Conservation (phyloP, 495 filamentous ascomycete species). For the Amphirosellinia nigrospora region DNA sequence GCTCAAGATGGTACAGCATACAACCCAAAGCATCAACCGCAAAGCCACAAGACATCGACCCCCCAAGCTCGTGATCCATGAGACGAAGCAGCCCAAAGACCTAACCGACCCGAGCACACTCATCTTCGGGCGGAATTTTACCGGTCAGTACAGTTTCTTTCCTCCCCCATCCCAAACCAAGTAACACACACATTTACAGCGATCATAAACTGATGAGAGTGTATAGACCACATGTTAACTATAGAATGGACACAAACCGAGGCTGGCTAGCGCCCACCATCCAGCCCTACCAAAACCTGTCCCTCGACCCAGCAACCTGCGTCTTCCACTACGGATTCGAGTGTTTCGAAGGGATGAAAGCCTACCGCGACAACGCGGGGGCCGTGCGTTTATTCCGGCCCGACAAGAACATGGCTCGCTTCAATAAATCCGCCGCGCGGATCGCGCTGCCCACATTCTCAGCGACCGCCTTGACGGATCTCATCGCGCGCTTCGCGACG, state of each 20-base stretch:
- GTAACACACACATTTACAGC: background rate
- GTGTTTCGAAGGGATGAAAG: slow-evolving; percentile 99
- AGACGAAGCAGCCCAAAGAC: slow-evolving; percentile 76
- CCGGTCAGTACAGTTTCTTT: slow-evolving; percentile 60
- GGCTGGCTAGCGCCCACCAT: slow-evolving; percentile 82
- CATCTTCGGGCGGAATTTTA: slow-evolving; percentile 87
- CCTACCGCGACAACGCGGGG: slow-evolving; percentile 81
- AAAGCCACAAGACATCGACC: slow-evolving; percentile 66
- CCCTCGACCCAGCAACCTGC: slow-evolving; percentile 92
- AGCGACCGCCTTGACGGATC: slow-evolving; percentile 69
- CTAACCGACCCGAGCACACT: slow-evolving; percentile 76
- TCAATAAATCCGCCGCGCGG: slow-evolving; percentile 86
- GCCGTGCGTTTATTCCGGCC: slow-evolving; percentile 89
- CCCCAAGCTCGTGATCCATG: slow-evolving; percentile 74
- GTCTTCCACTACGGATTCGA: slow-evolving; percentile 99
- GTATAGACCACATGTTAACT: slow-evolving; percentile 90
- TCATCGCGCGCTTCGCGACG: slow-evolving; percentile 79
- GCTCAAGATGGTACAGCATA: slow-evolving; percentile 61
- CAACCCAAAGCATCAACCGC: slow-evolving; percentile 57
- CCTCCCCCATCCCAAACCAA: background rate
- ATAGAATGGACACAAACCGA: slow-evolving; percentile 87
- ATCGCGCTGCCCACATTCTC: slow-evolving; percentile 91
- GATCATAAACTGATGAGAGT: background rate
- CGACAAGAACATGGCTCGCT: slow-evolving; percentile 90
- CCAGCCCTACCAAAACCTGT: slow-evolving; percentile 93